phyloP scores from a whole-genome alignment of 257 asterid genomes.

The Solanum clarkiae region DNA sequence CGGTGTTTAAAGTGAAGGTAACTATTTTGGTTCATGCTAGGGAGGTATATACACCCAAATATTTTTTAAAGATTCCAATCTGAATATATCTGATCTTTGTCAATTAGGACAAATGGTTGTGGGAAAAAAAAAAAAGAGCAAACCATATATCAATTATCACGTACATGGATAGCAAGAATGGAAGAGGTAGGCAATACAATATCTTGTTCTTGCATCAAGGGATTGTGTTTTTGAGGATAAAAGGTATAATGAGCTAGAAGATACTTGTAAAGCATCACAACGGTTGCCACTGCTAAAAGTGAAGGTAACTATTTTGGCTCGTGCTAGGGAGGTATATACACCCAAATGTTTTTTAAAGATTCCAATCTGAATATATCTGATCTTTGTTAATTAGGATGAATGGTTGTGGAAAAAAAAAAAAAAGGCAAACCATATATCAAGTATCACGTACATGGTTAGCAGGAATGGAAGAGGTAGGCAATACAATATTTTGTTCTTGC shows the following conservation, averaged over 20 bases:
- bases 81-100: neutral
- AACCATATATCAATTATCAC: neutral
- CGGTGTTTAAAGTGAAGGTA: neutral
- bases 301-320: neutral
- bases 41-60: neutral
- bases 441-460: neutral
- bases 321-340: neutral
- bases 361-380: neutral
- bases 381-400: neutral
- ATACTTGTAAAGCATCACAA: neutral
- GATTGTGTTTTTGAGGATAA: neutral
- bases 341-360: neutral
- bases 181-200: neutral
- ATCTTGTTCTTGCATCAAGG: no score
- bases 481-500: no score
- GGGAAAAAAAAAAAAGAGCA: neutral
- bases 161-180: neutral
- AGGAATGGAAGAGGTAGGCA: neutral
- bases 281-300: neutral
- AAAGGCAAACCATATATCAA: neutral
- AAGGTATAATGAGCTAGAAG: neutral
- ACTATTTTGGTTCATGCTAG: neutral
- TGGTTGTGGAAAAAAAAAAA: neutral
- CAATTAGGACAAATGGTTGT: neutral
- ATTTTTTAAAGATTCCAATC: neutral